phyloP scores from a whole-genome alignment of 768 basidiomycete species.

The Kondoa malvinella region DNA sequence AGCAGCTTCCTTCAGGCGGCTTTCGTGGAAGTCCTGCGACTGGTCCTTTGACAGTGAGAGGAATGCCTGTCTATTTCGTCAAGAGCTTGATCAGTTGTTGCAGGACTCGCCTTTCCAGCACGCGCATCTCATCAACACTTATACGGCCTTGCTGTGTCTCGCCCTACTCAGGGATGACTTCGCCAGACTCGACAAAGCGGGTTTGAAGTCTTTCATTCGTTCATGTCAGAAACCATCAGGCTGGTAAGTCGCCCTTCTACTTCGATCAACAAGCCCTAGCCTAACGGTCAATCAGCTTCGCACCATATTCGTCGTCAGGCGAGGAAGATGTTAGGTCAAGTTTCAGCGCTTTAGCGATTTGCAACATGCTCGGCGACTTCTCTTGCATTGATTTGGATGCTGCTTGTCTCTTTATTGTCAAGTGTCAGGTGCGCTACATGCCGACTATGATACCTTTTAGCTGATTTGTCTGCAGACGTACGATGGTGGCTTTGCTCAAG shows the following conservation, averaged over 20 bases:
- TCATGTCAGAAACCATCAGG: conserved; percentile 65
- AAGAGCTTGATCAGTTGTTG: not conserved
- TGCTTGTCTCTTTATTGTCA: conserved; percentile 48
- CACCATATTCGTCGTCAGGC: conserved; percentile 23
- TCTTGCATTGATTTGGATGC: conserved; percentile 47
- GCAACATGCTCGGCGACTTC: conserved; percentile 63
- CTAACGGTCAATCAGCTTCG: conserved; percentile 26
- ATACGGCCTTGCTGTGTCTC: conserved; percentile 68
- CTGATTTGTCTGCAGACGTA: conserved; percentile 44
- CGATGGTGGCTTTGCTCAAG: conserved; percentile 82
- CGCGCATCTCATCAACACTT: conserved; percentile 83
- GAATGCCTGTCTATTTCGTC: conserved; percentile 12
- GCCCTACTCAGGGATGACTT: conserved; percentile 78
- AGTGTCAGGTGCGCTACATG: conserved; percentile 46
- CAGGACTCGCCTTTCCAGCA: conserved; percentile 37
- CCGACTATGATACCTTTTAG: not conserved
- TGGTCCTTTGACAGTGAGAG: conserved; percentile 15
- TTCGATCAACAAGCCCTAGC: not conserved
- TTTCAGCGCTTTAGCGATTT: conserved; percentile 75
- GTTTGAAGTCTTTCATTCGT: conserved; percentile 49
- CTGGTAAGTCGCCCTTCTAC: conserved; percentile 41
- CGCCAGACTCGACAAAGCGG: conserved; percentile 47
- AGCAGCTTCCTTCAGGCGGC: conserved; percentile 41
- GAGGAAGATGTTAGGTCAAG: conserved; percentile 49
- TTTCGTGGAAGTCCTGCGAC: conserved; percentile 18